Evolutionary conservation across 2,329 filamentous ascomycete genomes (phyloP), one percentile per base, ranked within the genome.

Genomic region (Laburnicola sp.): DNA sequence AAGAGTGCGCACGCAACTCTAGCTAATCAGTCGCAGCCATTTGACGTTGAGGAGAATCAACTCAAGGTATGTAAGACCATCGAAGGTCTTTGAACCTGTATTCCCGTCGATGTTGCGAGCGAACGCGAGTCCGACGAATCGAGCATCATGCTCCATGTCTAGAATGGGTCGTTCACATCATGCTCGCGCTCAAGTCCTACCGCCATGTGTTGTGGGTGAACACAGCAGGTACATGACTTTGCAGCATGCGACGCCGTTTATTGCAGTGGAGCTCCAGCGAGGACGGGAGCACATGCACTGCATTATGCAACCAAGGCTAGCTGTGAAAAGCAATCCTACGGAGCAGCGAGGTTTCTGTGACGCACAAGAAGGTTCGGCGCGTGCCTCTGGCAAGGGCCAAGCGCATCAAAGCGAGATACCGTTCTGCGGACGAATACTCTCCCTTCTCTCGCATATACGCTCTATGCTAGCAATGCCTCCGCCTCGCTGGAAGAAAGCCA

Each of bases 41-140:
- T 87, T 81, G 94, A 99, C 86, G 91, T 99, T 77, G 90, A 86
- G 79, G 93, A 97, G 84, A 81, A 80, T 80, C 90, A 95, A 86
- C 95, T 99, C 81, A 97, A 99, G 94, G 94, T 99, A 99, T 95
- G 94, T 99, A 91, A 91, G 84, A 67, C 64, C 88, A 81, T 87
- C 63, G 63, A 67, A 63, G 72, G 70, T 70, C 66, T 73, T 70
- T 73, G 66, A 72, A 65, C 74, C 73, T 73, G 63, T 53, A 61
- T 57, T 60, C 64, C 47, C 54, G 48, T 68, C 64, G 64, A 61
- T 57, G 49, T 58, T 58, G 59, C 63, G 60, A 65, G 63, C 63
- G 53, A 62, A 55, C 54, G 61, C 66, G 60, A 66, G 62, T 67
- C 64, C 68, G 62, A 66, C 62, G 54, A 63, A 39, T 48, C 59